Evolutionary conservation across 805 yeast species (phyloP).

Genomic region (Starmerella sp.): DNA sequence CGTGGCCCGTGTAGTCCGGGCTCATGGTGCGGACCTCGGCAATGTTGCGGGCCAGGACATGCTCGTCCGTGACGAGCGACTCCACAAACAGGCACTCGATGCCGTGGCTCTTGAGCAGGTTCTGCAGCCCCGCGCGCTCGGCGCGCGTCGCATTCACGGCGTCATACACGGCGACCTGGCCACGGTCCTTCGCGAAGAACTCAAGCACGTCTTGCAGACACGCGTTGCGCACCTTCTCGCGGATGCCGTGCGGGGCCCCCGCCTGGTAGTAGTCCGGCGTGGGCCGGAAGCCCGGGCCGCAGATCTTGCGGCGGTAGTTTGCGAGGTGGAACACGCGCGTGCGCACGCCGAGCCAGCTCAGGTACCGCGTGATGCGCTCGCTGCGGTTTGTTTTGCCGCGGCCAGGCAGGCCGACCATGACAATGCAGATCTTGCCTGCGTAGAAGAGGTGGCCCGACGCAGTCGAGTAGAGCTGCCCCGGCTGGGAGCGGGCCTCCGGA

Average conservation of each 20-base stretch:
- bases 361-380: slow-evolving; percentile 79
- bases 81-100: slow-evolving; percentile 82
- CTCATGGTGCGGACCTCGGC: slow-evolving; percentile 68
- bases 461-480: slow-evolving; percentile 77
- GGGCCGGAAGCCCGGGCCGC: slow-evolving; percentile 37
- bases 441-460: slow-evolving; percentile 88
- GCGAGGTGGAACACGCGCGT: slow-evolving; percentile 87
- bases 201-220: slow-evolving; percentile 59
- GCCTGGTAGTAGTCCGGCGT: slow-evolving; percentile 57
- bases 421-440: slow-evolving; percentile 86
- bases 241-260: slow-evolving; percentile 40
- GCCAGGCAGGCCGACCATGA: slow-evolving; percentile 87
- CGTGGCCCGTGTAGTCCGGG: slow-evolving; percentile 77
- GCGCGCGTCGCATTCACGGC: slow-evolving; percentile 77
- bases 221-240: slow-evolving; percentile 47
- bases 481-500: slow-evolving; percentile 27
- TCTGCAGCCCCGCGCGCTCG: slow-evolving; percentile 45
- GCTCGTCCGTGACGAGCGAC: slow-evolving; percentile 64
- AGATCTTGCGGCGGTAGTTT: slow-evolving; percentile 60
- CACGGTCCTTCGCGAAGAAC: slow-evolving; percentile 55
- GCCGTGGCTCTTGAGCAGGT: slow-evolving; percentile 42
- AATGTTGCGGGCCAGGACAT: slow-evolving; percentile 61
- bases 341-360: slow-evolving; percentile 93
- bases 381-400: slow-evolving; percentile 90
- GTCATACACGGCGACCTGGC: slow-evolving; percentile 93